Evolutionary conservation across 495 filamentous ascomycete genomes (phyloP).

Genomic region (Hapsidospora chrysogenum): DNA sequence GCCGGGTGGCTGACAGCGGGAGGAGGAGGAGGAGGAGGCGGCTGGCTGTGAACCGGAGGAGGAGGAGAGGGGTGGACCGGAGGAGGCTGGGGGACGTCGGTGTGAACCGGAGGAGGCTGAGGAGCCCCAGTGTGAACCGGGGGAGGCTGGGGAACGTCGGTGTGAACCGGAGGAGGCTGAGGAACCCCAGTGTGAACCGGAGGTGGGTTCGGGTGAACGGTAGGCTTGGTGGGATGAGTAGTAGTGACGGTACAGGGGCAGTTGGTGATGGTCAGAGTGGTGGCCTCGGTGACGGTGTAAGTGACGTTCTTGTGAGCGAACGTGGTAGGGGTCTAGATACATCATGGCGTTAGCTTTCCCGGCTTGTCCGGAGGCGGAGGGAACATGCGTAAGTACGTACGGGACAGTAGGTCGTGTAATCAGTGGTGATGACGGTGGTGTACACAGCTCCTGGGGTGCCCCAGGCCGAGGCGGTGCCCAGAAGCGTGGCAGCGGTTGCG

Average conservation of each 20-base stretch:
- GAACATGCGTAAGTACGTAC: constrained; percentile 6
- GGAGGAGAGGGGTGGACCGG: constrained; percentile 6
- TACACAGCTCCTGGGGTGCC: neutral
- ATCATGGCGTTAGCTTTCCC: neutral
- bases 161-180: constrained; percentile 2
- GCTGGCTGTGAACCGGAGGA: neutral
- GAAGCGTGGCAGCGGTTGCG: too few relatives aligned
- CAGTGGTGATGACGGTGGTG: constrained; percentile 15
- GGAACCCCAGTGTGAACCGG: neutral
- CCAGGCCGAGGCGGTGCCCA: neutral
- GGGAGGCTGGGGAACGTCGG: constrained; percentile 1
- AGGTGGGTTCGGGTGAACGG: neutral
- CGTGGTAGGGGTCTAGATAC: constrained; percentile 10
- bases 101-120: constrained; percentile 2
- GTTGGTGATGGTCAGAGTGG: constrained; percentile 22
- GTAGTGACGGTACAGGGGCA: constrained; percentile 22
- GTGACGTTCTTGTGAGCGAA: constrained; percentile 13
- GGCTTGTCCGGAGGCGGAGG: neutral
- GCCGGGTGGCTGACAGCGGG: constrained; percentile 5
- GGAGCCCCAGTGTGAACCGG: too few relatives aligned
- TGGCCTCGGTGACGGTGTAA: constrained; percentile 14
- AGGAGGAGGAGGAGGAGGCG: constrained; percentile 4
- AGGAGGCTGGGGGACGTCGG: constrained; percentile 3
- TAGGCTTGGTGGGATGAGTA: neutral
- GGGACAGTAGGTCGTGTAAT: constrained; percentile 21